A percentile compares a stretch with the other conserved stretches of the same genome.
These are phyloP conservation scores for Phytophthora constricta DNA, from an alignment of 352 stramenopile species.

Conservation along the genomic window DNA sequence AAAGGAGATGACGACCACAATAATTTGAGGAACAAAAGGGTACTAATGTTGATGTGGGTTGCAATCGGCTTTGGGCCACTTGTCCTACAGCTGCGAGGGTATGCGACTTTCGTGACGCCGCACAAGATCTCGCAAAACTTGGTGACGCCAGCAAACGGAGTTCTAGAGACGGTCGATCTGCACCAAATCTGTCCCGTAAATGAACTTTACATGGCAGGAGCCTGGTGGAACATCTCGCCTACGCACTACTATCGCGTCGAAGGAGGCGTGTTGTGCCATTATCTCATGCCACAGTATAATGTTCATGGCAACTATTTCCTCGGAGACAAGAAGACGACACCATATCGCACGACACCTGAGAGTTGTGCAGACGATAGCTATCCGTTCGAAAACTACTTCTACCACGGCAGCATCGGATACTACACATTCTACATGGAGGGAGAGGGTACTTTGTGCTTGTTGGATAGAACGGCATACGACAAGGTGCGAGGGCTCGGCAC, in stretches of 20 bases:
- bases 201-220: slow-evolving; percentile 9
- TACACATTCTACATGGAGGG: slow-evolving; percentile 20
- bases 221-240: slow-evolving; percentile 10
- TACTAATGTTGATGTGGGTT: slow-evolving; percentile 8
- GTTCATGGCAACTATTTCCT: slow-evolving; percentile 11
- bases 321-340: neutral
- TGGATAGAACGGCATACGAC: slow-evolving; percentile 14
- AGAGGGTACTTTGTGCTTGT: neutral
- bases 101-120: slow-evolving; percentile 17
- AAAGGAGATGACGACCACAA: too few relatives aligned
- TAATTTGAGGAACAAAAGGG: neutral
- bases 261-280: slow-evolving; percentile 7
- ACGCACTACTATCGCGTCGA: slow-evolving; percentile 6
- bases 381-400: slow-evolving; percentile 17
- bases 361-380: slow-evolving; percentile 11
- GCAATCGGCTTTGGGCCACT: neutral
- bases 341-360: neutral
- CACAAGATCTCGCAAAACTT: slow-evolving; percentile 23
- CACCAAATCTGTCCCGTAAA: neutral
- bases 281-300: slow-evolving; percentile 21
- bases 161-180: neutral
- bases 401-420: slow-evolving; percentile 17
- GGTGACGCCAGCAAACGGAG: neutral
- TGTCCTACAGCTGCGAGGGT: slow-evolving; percentile 12
- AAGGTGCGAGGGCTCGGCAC: slow-evolving; percentile 10